These are phyloP conservation scores for Ceriops tagal DNA, from an alignment of 345 rosid genomes.

Conservation along the genomic window DNA sequence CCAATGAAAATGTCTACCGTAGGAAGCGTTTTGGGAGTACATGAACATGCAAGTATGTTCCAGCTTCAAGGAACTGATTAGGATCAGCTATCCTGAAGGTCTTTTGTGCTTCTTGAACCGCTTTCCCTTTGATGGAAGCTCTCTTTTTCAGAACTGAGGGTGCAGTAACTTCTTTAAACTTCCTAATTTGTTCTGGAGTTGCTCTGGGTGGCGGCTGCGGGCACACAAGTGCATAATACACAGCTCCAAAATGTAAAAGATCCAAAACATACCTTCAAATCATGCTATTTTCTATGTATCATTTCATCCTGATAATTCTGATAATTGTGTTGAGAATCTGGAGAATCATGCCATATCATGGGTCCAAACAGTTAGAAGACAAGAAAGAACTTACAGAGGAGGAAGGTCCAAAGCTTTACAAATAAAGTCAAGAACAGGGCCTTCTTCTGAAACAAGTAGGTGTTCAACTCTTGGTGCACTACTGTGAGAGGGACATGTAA, in stretches of 20 bases:
- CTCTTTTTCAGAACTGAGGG: constrained; percentile 63
- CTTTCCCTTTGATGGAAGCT: constrained; percentile 74
- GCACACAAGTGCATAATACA: constrained; percentile 86
- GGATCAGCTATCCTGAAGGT: constrained; percentile 68
- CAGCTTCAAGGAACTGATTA: constrained; percentile 66
- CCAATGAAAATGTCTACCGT: constrained; percentile 38
- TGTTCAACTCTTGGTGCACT: constrained; percentile 79
- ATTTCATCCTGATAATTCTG: constrained; percentile 17
- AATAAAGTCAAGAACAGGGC: constrained; percentile 55
- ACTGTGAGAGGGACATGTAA: constrained; percentile 65
- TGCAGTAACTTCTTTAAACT: constrained; percentile 58
- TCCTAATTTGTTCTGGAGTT: constrained; percentile 56
- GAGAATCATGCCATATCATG: not conserved
- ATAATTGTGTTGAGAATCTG: not conserved
- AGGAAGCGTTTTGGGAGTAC: constrained; percentile 95
- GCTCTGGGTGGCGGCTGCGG: constrained; percentile 87
- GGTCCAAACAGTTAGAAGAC: constrained; percentile 7
- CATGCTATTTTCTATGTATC: constrained; percentile 40
- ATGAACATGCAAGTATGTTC: constrained; percentile 80
- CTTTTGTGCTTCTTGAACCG: constrained; percentile 83
- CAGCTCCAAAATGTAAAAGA: constrained; percentile 88
- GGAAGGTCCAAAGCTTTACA: constrained; percentile 69
- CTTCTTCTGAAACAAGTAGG: constrained; percentile 67
- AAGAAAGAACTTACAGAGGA: constrained; percentile 55
- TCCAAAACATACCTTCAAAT: constrained; percentile 93